These are phyloP conservation scores for Pestalotiopsis sp. DNA, from an alignment of 2,329 filamentous ascomycete species.

Conservation along the genomic window DNA sequence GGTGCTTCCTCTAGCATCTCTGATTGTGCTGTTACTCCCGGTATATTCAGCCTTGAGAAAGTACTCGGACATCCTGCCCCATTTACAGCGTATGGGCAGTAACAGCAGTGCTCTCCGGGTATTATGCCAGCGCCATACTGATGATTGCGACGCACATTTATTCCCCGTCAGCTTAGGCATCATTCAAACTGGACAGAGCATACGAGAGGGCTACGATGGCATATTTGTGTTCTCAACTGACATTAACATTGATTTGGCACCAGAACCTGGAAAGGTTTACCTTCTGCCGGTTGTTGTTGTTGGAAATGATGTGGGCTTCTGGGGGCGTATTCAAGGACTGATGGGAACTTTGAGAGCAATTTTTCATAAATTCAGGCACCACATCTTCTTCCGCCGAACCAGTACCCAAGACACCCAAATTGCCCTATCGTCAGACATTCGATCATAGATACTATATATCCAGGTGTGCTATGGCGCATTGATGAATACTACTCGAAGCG, in stretches of 20 bases:
- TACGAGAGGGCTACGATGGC: not conserved
- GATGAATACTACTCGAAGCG: too few species aligned
- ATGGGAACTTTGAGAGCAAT: too few species aligned
- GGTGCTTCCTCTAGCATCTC: not conserved
- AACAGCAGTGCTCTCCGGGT: not conserved
- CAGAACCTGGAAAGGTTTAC: too few species aligned
- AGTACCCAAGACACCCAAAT: too few species aligned
- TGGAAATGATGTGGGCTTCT: too few species aligned
- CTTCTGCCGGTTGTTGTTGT: too few species aligned
- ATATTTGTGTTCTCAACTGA: not conserved
- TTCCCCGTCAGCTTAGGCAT: conserved; percentile 1
- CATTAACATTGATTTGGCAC: not conserved
- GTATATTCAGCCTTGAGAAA: not conserved
- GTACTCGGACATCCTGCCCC: not conserved
- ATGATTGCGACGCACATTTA: not conserved
- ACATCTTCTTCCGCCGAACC: too few species aligned
- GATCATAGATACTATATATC: too few species aligned
- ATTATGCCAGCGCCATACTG: not conserved
- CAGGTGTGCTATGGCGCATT: too few species aligned
- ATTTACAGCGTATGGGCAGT: not conserved
- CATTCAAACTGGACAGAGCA: not conserved
- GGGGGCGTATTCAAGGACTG: too few species aligned
- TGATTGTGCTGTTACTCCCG: not conserved
- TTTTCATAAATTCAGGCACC: too few species aligned
- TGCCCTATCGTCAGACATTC: too few species aligned